These are phyloP conservation scores for Oryza meyeriana DNA, from an alignment of 176 grass and related monocot species.

Conservation along the genomic window DNA sequence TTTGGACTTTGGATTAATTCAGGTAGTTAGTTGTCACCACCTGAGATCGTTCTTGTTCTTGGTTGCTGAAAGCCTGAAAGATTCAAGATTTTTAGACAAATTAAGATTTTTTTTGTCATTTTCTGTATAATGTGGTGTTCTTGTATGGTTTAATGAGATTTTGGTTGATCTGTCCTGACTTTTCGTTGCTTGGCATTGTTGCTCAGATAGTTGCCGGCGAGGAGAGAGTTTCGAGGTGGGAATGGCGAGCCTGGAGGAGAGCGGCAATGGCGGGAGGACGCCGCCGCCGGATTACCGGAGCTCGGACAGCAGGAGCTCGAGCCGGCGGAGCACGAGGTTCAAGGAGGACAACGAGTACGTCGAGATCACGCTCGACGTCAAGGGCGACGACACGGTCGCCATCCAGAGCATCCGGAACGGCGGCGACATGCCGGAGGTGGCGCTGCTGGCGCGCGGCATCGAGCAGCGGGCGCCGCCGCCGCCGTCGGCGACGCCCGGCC, in stretches of 20 bases:
- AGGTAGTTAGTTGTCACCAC: background rate
- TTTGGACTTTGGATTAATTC: background rate
- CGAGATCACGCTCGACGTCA: slow-evolving; percentile 77
- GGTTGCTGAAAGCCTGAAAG: background rate
- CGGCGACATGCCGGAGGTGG: slow-evolving; percentile 24
- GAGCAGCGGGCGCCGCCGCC: background rate
- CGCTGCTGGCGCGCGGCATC: slow-evolving; percentile 23
- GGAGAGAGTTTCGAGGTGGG: background rate
- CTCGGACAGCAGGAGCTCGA: slow-evolving; percentile 33
- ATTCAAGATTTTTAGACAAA: background rate
- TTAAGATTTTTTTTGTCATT: too few relatives aligned
- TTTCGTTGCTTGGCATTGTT: background rate
- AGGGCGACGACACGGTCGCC: slow-evolving; percentile 36
- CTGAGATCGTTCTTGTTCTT: too few relatives aligned
- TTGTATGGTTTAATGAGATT: background rate
- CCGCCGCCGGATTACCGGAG: background rate
- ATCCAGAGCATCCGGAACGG: slow-evolving; percentile 41
- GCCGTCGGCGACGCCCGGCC: background rate
- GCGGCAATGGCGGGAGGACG: slow-evolving; percentile 17
- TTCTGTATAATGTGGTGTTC: background rate
- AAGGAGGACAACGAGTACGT: slow-evolving; percentile 76
- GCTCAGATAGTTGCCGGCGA: background rate
- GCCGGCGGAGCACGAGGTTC: slow-evolving; percentile 61
- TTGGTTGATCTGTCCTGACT: background rate
- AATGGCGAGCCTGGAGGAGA: slow-evolving; percentile 27